Evolutionary conservation across 441 rosid species (phyloP), one percentile per base, ranked within the genome.

Genomic region (Erodium trifolium): DNA sequence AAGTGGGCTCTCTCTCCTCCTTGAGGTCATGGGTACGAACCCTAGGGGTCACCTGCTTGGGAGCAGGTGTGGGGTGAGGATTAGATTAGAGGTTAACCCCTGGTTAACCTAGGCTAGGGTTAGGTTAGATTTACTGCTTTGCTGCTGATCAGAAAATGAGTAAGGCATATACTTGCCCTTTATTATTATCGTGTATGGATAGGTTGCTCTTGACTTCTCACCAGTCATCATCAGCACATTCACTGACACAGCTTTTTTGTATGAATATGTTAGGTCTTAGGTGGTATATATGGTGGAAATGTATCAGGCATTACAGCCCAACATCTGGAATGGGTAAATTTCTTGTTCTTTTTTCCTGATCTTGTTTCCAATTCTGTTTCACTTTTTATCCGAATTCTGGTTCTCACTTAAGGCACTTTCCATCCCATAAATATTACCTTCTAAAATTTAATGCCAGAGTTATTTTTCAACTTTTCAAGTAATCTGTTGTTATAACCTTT

Each of bases 251-350:
- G 1, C 6, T 59, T 16, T 53, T 59, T 2, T 59, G 18, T 19
- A 10, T 71, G 70, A 75, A 69, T 59, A 77, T 79, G 68, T 63
- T 76, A 94, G 99, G 97, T 94, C 9, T 68, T 91, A 72, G 99
- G 97, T 35, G 91, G 97, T 68, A 83, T 90, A 78, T 94, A 91
- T 65, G 74, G 84, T 0, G 96, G 97, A 71, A 91, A 83, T 73
- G 86, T 73, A 69, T 80, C 99, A 1, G 96, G 99, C 35, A 82
- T 91, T 71, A 91, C 97, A 0, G 97, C 96, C 71, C 99, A 91
- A 71, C 97, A 94, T 82, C 83, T 91, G 29, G 99, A 93, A 84
- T 91, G 96, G 96, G 97, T 91, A 78, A 81, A 64, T 72, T 69
- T 67, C 72, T 66, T 60, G 68, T 43, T 73, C 62, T 60, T 72